Evolutionary conservation across 495 filamentous ascomycete species (phyloP).

Genomic region (Penicillium ucsense): DNA sequence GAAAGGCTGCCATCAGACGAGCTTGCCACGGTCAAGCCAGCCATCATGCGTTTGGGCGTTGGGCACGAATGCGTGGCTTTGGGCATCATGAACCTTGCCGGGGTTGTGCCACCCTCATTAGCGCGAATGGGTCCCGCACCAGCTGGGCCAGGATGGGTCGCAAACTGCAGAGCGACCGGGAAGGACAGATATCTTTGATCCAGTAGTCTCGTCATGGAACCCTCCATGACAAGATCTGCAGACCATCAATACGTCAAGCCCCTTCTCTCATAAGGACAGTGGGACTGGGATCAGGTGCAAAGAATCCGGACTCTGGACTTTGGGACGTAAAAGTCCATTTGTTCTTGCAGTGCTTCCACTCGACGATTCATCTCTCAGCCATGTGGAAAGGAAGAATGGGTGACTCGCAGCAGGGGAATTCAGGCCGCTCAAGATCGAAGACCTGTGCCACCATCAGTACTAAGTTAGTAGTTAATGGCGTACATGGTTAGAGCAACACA

Average conservation of each 20-base stretch:
- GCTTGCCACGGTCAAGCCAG: slow-evolving; percentile 12
- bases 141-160: no score
- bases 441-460: no score
- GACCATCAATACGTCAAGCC: no score
- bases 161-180: slow-evolving; percentile 5
- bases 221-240: neutral
- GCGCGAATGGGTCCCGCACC: no score
- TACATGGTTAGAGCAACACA: no score
- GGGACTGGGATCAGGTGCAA: no score
- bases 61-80: slow-evolving; percentile 38
- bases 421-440: neutral
- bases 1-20: slow-evolving; percentile 7
- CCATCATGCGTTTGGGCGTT: slow-evolving; percentile 16
- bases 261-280: no score
- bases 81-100: slow-evolving; percentile 18
- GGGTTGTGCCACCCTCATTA: neutral
- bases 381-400: slow-evolving; percentile 1
- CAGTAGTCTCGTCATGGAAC: neutral
- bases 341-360: no score
- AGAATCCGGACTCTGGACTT: no score
- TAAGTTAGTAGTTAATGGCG: no score
- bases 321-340: no score
- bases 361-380: slow-evolving; percentile 2
- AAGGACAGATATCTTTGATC: neutral
- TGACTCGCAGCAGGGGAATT: neutral